These are phyloP conservation scores for Mortierella alpina DNA, from an alignment of 192 early-diverging fungal genomes.

Conservation along the genomic window DNA sequence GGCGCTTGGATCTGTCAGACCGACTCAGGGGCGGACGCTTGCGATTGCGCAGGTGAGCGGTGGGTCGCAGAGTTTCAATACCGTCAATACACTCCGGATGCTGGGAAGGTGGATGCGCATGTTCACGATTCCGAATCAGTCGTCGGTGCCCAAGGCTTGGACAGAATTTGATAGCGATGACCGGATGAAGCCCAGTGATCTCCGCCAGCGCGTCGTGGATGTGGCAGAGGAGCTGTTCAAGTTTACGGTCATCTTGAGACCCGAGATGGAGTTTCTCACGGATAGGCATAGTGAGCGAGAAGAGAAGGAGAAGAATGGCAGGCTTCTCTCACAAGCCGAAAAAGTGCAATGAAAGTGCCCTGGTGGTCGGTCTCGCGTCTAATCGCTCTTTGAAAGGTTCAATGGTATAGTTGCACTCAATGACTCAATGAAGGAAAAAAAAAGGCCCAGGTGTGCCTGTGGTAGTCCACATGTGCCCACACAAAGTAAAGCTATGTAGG, in stretches of 20 bases:
- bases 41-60: conserved; percentile 62
- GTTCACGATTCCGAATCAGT: conserved; percentile 65
- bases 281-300: conserved; percentile 61
- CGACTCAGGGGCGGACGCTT: conserved; percentile 56
- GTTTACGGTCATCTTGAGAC: conserved; percentile 55
- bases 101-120: conserved; percentile 68
- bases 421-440: too few relatives aligned
- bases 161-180: conserved; percentile 62
- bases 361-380: conserved; percentile 43
- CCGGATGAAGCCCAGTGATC: conserved; percentile 55
- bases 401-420: too few relatives aligned
- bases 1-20: conserved; percentile 54
- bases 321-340: conserved; percentile 58
- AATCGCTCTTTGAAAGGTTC: too few relatives aligned
- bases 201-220: conserved; percentile 62
- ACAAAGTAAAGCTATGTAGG: too few relatives aligned
- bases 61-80: conserved; percentile 64
- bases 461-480: too few relatives aligned
- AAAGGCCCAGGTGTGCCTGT: too few relatives aligned
- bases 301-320: conserved; percentile 56
- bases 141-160: conserved; percentile 67
- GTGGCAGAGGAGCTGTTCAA: conserved; percentile 64
- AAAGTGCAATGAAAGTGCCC: conserved; percentile 25
- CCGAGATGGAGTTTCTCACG: conserved; percentile 54
- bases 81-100: conserved; percentile 61